Evolutionary conservation across 495 filamentous ascomycete genomes (phyloP).

Genomic region (Penicillium malachiteum): DNA sequence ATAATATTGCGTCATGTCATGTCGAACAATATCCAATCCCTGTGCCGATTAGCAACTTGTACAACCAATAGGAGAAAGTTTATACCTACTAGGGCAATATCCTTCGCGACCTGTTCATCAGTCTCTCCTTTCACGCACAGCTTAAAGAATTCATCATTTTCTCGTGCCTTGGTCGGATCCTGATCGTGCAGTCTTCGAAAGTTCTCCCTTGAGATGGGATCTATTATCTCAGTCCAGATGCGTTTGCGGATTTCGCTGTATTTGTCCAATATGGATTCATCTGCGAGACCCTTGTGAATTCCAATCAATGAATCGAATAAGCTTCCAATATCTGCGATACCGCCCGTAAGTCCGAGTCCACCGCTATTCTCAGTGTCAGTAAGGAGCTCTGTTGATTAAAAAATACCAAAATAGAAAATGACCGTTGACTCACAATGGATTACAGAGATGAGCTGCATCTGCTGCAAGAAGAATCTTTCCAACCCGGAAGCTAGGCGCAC

Average conservation of each 20-base stretch:
- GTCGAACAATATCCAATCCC: conserved; percentile 28
- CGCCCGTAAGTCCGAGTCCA: conserved; percentile 60
- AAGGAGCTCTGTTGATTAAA: not conserved
- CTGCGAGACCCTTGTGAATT: conserved; percentile 53
- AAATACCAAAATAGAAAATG: not conserved
- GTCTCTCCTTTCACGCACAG: conserved; percentile 23
- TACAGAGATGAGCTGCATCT: conserved; percentile 52
- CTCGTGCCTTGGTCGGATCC: conserved; percentile 32
- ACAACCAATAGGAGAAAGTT: not conserved
- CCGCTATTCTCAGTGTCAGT: conserved; percentile 29
- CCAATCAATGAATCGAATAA: conserved; percentile 58
- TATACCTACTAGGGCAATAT: conserved; percentile 25
- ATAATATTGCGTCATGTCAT: conserved; percentile 35
- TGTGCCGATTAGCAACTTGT: not conserved
- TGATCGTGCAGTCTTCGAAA: conserved; percentile 36
- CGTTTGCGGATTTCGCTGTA: conserved; percentile 57
- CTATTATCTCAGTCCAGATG: conserved; percentile 55
- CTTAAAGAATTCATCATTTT: conserved; percentile 42
- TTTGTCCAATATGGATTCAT: conserved; percentile 55
- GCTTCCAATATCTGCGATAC: conserved; percentile 58
- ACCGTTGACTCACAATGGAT: conserved; percentile 40
- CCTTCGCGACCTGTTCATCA: conserved; percentile 21
- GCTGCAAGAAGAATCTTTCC: conserved; percentile 58
- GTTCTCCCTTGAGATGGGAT: conserved; percentile 56
- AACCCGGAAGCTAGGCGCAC: conserved; percentile 53